These are phyloP conservation scores for Phaeosphaeria sp. DNA, from an alignment of 2,329 filamentous ascomycete species.

Conservation along the genomic window DNA sequence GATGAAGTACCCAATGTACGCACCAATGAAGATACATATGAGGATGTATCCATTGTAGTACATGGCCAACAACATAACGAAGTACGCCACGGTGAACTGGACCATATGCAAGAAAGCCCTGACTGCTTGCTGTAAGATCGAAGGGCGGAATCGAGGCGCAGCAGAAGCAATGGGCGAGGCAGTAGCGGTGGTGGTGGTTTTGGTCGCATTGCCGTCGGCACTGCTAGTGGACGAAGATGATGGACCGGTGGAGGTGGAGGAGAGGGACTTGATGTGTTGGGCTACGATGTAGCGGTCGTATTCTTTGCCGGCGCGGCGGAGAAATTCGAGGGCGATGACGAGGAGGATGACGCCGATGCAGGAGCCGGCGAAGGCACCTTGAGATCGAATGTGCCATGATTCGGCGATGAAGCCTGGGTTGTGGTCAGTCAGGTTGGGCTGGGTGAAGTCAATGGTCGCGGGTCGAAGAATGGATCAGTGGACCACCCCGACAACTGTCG, in stretches of 20 bases:
- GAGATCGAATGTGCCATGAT: constrained; percentile 73
- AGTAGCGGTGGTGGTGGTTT: constrained; percentile 14
- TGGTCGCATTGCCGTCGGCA: constrained; percentile 7
- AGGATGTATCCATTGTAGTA: constrained; percentile 77
- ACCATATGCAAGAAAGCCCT: constrained; percentile 74
- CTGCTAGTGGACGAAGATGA: constrained; percentile 24
- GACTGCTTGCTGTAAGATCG: constrained; percentile 70
- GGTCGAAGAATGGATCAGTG: not conserved
- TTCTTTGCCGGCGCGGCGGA: constrained; percentile 75
- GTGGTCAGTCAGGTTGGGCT: not conserved
- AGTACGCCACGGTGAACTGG: constrained; percentile 80
- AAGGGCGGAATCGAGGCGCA: constrained; percentile 58
- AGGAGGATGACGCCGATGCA: constrained; percentile 81
- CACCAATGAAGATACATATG: constrained; percentile 48
- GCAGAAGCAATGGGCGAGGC: not conserved
- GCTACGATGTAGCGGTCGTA: constrained; percentile 73
- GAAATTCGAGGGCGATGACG: constrained; percentile 73
- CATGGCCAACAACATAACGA: constrained; percentile 77
- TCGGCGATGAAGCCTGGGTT: constrained; percentile 66
- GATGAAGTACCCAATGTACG: constrained; percentile 45
- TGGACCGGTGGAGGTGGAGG: not conserved
- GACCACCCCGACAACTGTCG: not conserved
- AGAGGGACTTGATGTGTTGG: constrained; percentile 50
- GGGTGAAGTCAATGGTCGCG: not conserved
- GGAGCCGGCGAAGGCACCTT: constrained; percentile 77